Conservation (phyloP, 1,139 yeast species). For the Oligophagozyma castellii region DNA sequence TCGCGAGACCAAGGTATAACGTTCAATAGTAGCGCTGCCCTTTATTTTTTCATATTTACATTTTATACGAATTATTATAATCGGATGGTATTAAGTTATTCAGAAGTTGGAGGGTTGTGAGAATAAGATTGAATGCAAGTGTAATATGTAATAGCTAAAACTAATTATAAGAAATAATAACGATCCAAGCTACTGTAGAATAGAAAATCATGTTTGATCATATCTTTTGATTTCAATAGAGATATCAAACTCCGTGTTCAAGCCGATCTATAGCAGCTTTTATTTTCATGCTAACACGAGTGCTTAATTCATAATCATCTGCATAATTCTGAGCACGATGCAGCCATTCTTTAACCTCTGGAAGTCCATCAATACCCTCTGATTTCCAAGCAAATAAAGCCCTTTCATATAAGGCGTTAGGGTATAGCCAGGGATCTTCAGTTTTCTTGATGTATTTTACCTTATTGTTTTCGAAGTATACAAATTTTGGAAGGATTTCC, state of each 20-base stretch:
- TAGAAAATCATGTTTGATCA: no score
- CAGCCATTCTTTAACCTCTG: constrained; percentile 60
- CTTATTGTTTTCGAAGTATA: constrained; percentile 13
- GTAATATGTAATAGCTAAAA: no score
- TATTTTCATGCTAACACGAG: constrained; percentile 78
- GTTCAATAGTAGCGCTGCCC: no score
- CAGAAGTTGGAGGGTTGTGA: no score
- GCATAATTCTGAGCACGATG: constrained; percentile 60
- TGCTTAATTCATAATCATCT: constrained; percentile 86
- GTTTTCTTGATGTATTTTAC: constrained; percentile 34
- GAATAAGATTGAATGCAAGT: no score
- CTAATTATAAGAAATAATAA: no score
- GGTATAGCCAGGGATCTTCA: constrained; percentile 79
- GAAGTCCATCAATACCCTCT: constrained; percentile 38
- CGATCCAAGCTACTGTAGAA: no score
- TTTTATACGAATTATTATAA: no score
- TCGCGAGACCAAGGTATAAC: no score
- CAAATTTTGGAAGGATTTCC: constrained; percentile 34
- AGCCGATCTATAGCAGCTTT: constrained; percentile 76
- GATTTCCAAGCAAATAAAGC: constrained; percentile 72
- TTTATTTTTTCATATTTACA: no score
- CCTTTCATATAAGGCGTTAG: constrained; percentile 76
- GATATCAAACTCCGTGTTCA: constrained; percentile 24
- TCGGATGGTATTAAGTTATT: no score
- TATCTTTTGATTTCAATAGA: no score